phyloP scores from a whole-genome alignment of 805 yeast species.

The Saturnispora bothae region DNA sequence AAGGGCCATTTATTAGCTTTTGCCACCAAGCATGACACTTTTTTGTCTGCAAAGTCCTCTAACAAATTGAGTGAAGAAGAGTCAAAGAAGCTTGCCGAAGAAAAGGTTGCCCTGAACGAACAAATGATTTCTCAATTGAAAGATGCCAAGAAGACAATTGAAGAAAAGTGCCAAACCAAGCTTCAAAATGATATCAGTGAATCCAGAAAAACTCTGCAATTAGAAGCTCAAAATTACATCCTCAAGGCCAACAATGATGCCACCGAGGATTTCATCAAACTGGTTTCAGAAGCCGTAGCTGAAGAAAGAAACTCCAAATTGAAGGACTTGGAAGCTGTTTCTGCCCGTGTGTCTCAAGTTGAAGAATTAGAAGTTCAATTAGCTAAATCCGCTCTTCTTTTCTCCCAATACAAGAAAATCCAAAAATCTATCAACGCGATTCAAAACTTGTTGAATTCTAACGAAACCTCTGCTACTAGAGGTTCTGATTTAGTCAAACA shows the following conservation, averaged over 20 bases:
- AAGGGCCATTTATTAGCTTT: conserved; percentile 16
- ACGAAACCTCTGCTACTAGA: conserved; percentile 29
- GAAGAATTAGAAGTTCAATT: conserved; percentile 40
- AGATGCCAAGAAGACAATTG: conserved; percentile 49
- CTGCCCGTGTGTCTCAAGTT: conserved; percentile 42
- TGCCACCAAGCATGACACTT: conserved; percentile 17
- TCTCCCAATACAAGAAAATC: conserved; percentile 29
- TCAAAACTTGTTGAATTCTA: conserved; percentile 28
- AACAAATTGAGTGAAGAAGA: conserved; percentile 12
- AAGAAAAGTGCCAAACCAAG: conserved; percentile 45
- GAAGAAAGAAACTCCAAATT: conserved; percentile 72
- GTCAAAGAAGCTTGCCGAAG: conserved; percentile 14
- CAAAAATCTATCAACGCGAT: conserved; percentile 37
- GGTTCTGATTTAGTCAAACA: conserved; percentile 40
- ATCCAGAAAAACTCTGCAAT: conserved; percentile 50
- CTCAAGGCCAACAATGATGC: conserved; percentile 57
- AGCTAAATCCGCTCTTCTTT: conserved; percentile 32
- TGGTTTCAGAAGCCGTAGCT: conserved; percentile 51
- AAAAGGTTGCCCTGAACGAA: conserved; percentile 45
- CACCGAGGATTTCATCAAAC: conserved; percentile 52
- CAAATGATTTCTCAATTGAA: conserved; percentile 52
- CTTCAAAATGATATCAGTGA: conserved; percentile 57
- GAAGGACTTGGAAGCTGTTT: conserved; percentile 52
- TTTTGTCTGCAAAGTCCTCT: conserved; percentile 22
- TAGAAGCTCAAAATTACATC: conserved; percentile 67